Evolutionary conservation across 305 asterid species (phyloP).

Genomic region (Withania somnifera): DNA sequence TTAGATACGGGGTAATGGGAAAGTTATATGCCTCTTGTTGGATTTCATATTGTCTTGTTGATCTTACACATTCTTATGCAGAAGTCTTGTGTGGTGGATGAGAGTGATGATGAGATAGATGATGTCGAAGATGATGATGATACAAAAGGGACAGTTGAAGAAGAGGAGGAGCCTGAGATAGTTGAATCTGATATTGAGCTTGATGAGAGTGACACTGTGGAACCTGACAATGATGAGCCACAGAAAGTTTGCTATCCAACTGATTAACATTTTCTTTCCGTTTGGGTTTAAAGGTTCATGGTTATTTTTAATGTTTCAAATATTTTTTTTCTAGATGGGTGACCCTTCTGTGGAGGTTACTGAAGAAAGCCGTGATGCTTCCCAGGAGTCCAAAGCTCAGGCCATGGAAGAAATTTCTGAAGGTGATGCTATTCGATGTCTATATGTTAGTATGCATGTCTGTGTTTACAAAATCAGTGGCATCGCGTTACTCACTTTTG

Average conservation of each 20-base stretch:
- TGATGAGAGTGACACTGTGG: constrained; percentile 65
- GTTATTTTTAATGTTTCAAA: no score
- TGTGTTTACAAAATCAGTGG: no score
- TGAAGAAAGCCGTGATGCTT: constrained; percentile 80
- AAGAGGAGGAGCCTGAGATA: constrained; percentile 75
- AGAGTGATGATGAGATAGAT: constrained; percentile 70
- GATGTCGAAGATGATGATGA: constrained; percentile 29
- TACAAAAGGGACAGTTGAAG: constrained; percentile 14
- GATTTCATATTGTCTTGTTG: no score
- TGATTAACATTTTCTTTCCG: no score
- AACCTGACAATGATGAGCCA: constrained; percentile 74
- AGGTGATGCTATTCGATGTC: no score
- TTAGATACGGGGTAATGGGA: no score
- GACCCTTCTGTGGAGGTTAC: constrained; percentile 68
- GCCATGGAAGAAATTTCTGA: constrained; percentile 91
- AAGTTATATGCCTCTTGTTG: no score
- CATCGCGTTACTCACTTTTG: neutral
- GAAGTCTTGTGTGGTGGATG: constrained; percentile 53
- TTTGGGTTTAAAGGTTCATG: no score
- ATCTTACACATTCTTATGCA: no score
- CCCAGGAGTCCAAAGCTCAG: constrained; percentile 81
- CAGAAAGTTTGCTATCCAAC: constrained; percentile 75
- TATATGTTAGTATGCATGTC: no score
- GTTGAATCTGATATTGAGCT: constrained; percentile 82
- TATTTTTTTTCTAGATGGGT: constrained; percentile 56